Base-by-base conservation (phyloP, 2,329 filamentous ascomycete species). In the Fusarium siculi region DNA sequence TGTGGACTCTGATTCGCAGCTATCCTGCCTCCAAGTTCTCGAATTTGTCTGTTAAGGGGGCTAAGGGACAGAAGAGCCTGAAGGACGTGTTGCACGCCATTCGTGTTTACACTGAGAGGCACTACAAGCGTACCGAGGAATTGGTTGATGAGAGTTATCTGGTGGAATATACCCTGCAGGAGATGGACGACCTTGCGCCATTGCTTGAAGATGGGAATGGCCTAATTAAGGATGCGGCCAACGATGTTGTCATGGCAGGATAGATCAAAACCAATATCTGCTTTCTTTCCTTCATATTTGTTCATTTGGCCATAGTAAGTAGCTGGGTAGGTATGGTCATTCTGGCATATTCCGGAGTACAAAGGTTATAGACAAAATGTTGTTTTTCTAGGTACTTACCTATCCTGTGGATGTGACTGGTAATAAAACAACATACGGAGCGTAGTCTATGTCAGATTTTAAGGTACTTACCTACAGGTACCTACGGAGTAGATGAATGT, bases 61-160 rank as follows among this genome's bases (percentile, higher is more conserved):
- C 83, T 32, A 84, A 83, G 74, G 89, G 87, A 1, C 89, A 90
- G 72, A 88, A 89, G 80, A 93, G 91, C 72, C 81, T 97, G 77
- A 93, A 93, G 80, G 95, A 97, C 77, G 91, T 99, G 7, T 82
- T 98, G 43, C 93, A 96, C 75, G 96, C 92, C n/a, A 86, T 99
- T 66, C 92, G 90, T 76, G 93, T 93, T 21, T 98, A 99, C 80
- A 97, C 95, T 0, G 95, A 98, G 82, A 89, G 95, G 73, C 96
- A 99, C 81, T 98, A 97, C 82, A 93, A 92, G 81, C 89, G 96
- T 61, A 88, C 96, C 76, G 95, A 97, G 80, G 96, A 97, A 79
- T 84, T 98, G 76, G 90, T 95, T 44, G 96, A 98, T 80, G 96
- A 98, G 85, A 97, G 95, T 79, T 98, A 95, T 83, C 83, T 99